Evolutionary conservation across 108 stramenopile species (phyloP).

Genomic region (Nannochloropsis oceanica): DNA sequence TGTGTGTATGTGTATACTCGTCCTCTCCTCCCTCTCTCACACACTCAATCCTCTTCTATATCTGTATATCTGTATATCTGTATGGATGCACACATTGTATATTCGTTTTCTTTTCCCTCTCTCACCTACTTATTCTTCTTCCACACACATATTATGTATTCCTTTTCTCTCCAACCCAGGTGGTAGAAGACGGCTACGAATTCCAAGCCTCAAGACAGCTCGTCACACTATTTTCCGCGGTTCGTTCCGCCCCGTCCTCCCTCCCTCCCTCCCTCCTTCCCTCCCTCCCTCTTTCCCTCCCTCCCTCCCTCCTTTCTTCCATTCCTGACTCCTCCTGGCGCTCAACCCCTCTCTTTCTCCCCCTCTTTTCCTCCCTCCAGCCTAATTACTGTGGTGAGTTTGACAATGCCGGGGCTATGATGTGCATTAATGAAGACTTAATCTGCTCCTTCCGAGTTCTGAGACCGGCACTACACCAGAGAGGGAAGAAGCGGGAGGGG

Average conservation of each 20-base stretch:
- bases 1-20: not conserved
- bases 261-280: not conserved
- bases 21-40: not conserved
- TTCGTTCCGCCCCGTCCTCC: not conserved
- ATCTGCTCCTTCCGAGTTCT: constrained; percentile 87
- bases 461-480: constrained; percentile 82
- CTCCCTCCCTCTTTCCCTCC: not conserved
- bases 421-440: constrained; percentile 86
- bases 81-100: not conserved
- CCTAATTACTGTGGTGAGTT: constrained; percentile 99
- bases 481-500: not conserved
- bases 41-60: not conserved
- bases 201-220: constrained; percentile 80
- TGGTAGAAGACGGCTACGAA: constrained; percentile 44
- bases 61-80: not conserved
- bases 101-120: not conserved
- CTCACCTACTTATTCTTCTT: not conserved
- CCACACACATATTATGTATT: not conserved
- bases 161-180: not conserved
- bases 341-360: constrained; percentile 20
- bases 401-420: constrained; percentile 96
- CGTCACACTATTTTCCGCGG: constrained; percentile 87
- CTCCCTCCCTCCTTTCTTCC: not conserved
- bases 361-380: not conserved
- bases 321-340: too few relatives aligned